These are phyloP conservation scores for Monotropa hypopitys DNA, from an alignment of 179 eudicot species.

Conservation along the genomic window DNA sequence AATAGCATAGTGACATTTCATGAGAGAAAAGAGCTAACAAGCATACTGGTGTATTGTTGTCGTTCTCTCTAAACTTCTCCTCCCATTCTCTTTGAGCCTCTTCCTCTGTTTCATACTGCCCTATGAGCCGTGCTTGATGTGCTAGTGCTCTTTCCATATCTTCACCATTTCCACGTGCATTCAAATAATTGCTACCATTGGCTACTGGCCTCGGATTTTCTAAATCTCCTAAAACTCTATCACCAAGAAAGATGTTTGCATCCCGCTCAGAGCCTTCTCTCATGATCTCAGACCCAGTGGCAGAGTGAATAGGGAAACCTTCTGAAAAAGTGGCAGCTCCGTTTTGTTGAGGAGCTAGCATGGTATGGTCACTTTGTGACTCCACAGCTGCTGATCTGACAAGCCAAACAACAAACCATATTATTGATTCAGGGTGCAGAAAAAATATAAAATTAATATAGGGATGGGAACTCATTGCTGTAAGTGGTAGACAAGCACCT, in stretches of 20 bases:
- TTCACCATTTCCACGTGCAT: constrained; percentile 20
- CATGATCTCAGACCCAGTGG: constrained; percentile 12
- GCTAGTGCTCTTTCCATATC: constrained; percentile 67
- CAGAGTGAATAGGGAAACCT: constrained; percentile 17
- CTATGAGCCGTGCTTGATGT: constrained; percentile 62
- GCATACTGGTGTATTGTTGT: constrained; percentile 39
- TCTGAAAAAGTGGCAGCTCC: constrained; percentile 17
- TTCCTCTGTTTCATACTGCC: constrained; percentile 61
- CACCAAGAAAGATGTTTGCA: constrained; percentile 11
- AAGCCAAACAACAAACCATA: constrained; percentile 11
- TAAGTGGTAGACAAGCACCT: neutral
- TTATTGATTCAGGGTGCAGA: neutral
- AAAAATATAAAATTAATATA: neutral
- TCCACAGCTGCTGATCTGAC: constrained; percentile 40
- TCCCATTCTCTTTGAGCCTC: constrained; percentile 93
- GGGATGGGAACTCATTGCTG: neutral
- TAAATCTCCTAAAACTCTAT: constrained; percentile 11
- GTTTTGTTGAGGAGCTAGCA: constrained; percentile 14
- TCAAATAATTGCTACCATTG: constrained; percentile 17
- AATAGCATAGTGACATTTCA: constrained; percentile 1
- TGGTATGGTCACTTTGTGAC: constrained; percentile 23
- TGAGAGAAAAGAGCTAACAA: neutral
- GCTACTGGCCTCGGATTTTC: constrained; percentile 16
- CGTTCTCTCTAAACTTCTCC: constrained; percentile 58
- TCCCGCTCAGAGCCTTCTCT: constrained; percentile 15